Percentiles rank a stretch among this genome's conserved stretches.
Conservation (phyloP, 1,284 basidiomycete species). For the Coniophora puteana region DNA sequence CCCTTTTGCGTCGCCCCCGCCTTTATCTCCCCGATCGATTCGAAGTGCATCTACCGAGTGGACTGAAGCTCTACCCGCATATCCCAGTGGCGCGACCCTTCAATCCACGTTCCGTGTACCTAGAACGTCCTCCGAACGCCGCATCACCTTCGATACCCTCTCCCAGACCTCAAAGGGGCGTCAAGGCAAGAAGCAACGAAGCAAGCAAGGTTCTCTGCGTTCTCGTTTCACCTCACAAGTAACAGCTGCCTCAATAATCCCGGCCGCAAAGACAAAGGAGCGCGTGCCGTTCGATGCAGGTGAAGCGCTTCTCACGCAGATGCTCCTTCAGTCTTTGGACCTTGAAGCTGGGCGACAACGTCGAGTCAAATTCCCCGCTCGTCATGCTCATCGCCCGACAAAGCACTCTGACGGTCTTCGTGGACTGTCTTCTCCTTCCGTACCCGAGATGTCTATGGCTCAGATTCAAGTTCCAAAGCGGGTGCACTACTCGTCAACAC, state of each 20-base stretch:
- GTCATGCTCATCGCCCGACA: not conserved
- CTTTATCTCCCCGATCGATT: constrained; percentile 28
- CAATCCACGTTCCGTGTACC: constrained; percentile 31
- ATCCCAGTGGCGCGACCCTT: constrained; percentile 15
- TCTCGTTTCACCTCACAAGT: constrained; percentile 13
- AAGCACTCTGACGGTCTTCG: not conserved
- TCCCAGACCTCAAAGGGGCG: too few relatives aligned
- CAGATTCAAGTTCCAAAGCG: constrained; percentile 8
- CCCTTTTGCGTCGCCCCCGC: constrained; percentile 25
- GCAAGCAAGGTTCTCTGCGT: constrained; percentile 19
- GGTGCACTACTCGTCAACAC: constrained; percentile 12
- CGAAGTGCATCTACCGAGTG: constrained; percentile 24
- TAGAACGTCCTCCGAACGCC: too few relatives aligned
- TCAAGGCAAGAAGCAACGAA: constrained; percentile 17
- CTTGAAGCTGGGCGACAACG: constrained; percentile 6
- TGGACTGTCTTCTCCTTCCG: not conserved
- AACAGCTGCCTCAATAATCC: constrained; percentile 16
- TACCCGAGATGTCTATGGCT: not conserved
- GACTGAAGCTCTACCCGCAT: constrained; percentile 23
- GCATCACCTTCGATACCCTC: too few relatives aligned
- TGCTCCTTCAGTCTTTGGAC: constrained; percentile 25
- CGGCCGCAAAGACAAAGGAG: constrained; percentile 16
- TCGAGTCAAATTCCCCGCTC: too few relatives aligned
- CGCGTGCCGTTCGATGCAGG: constrained; percentile 19
- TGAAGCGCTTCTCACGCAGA: constrained; percentile 24